Percentiles rank a stretch among this genome's conserved stretches.
phyloP scores from a whole-genome alignment of 2,329 filamentous ascomycete genomes.

The Phaeosphaeria sp. region DNA sequence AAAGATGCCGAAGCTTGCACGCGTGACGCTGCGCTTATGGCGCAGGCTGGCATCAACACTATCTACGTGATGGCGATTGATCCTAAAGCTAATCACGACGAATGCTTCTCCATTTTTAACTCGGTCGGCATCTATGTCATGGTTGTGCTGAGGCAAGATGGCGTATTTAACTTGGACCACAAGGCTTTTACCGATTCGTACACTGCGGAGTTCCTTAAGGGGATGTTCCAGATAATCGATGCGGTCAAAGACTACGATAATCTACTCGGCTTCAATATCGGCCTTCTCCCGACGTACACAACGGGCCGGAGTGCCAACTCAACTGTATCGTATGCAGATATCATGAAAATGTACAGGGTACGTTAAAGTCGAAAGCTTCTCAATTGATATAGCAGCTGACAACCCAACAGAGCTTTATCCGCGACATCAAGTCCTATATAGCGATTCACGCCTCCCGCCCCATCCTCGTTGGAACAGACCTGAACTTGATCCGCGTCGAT shows the following conservation, averaged over 20 bases:
- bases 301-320: background rate
- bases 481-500: background rate
- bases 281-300: background rate
- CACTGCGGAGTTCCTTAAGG: conserved; percentile 8
- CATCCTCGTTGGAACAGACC: conserved; percentile 13
- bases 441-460: conserved; percentile 7
- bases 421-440: conserved; percentile 19
- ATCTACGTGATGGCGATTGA: conserved; percentile 13
- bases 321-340: background rate
- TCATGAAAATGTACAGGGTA: conserved; percentile 11
- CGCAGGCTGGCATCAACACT: conserved; percentile 15
- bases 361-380: background rate
- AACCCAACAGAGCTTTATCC: conserved; percentile 7
- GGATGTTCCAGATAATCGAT: conserved; percentile 12
- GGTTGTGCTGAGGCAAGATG: conserved; percentile 9
- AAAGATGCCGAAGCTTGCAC: conserved; percentile 13
- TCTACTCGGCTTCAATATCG: conserved; percentile 13
- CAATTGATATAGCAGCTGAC: background rate
- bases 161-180: conserved; percentile 1
- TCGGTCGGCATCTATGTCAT: conserved; percentile 17
- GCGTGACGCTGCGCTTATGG: conserved; percentile 23
- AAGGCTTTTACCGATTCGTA: conserved; percentile 6
- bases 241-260: conserved; percentile 23
- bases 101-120: conserved; percentile 23
- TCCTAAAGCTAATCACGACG: conserved; percentile 13